Evolutionary conservation across 495 filamentous ascomycete genomes (phyloP).

Genomic region (Hypoxylon intermedium): DNA sequence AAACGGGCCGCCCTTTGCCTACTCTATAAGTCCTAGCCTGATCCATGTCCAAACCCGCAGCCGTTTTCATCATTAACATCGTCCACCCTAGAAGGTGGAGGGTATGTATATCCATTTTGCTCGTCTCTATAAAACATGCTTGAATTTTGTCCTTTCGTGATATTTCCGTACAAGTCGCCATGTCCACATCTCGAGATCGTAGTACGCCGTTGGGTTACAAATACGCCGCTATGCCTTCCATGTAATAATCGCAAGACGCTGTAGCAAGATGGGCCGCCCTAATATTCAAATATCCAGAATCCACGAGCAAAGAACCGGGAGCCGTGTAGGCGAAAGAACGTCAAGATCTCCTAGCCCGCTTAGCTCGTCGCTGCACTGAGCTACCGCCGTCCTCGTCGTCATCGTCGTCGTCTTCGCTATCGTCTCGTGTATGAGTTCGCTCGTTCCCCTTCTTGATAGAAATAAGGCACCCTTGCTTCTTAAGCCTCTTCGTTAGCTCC

Average conservation of each 20-base stretch:
- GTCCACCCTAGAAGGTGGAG: constrained; percentile 11
- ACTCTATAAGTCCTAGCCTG: background rate
- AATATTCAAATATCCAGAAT: constrained; percentile 4
- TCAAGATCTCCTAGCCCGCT: constrained; percentile 37
- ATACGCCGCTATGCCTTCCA: constrained; percentile 10
- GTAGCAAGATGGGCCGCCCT: constrained; percentile 6
- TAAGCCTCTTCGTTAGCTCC: constrained; percentile 69
- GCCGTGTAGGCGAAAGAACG: no score
- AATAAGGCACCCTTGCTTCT: constrained; percentile 77
- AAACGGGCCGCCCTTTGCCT: constrained; percentile 8
- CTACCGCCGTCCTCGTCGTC: constrained; percentile 45
- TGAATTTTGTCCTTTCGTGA: constrained; percentile 23
- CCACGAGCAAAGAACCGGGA: no score
- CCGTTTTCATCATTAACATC: constrained; percentile 3
- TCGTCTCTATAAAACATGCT: constrained; percentile 21
- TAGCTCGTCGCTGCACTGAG: constrained; percentile 25
- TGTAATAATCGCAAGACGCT: constrained; percentile 8
- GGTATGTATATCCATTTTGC: constrained; percentile 15
- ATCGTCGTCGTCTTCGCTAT: constrained; percentile 57
- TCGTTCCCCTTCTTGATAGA: constrained; percentile 85
- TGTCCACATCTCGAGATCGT: constrained; percentile 16
- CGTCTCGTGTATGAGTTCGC: constrained; percentile 55
- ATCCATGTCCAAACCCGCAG: background rate
- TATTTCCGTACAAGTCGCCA: constrained; percentile 30
- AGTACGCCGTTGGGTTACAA: constrained; percentile 7